Evolutionary conservation across 2,329 filamentous ascomycete genomes (phyloP).

Genomic region (Exophiala mesophila): DNA sequence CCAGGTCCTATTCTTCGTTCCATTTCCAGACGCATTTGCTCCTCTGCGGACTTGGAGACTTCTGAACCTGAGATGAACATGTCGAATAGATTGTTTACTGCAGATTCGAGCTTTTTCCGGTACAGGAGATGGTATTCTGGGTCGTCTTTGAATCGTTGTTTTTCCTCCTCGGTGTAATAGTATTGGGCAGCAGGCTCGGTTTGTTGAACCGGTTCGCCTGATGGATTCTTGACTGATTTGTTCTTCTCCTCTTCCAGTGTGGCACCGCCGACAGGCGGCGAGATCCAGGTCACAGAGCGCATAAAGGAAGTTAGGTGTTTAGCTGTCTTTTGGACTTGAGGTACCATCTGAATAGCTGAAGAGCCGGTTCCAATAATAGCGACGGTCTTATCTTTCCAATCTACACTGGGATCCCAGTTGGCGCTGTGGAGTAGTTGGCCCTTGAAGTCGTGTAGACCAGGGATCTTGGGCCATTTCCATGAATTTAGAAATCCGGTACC

Average conservation of each 20-base stretch:
- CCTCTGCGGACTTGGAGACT: constrained; percentile 36
- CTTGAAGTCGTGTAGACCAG: constrained; percentile 44
- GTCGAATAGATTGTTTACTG: constrained; percentile 40
- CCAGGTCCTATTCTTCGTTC: constrained; percentile 38
- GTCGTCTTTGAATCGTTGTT: constrained; percentile 35
- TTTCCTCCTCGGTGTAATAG: constrained; percentile 5
- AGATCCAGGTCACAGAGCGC: constrained; percentile 30
- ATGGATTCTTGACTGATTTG: neutral
- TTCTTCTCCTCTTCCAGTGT: neutral
- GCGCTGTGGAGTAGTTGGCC: constrained; percentile 44
- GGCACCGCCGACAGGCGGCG: constrained; percentile 2
- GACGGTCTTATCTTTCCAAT: constrained; percentile 8
- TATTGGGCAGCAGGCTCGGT: neutral
- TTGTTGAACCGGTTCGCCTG: neutral
- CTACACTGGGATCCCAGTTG: constrained; percentile 34
- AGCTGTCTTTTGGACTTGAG: constrained; percentile 24
- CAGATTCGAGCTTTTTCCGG: constrained; percentile 41
- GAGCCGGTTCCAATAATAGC: constrained; percentile 15
- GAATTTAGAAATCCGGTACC: constrained; percentile 38
- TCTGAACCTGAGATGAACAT: constrained; percentile 41
- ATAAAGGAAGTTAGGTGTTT: constrained; percentile 28
- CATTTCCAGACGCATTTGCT: constrained; percentile 41
- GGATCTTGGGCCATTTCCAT: constrained; percentile 44
- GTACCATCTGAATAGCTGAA: constrained; percentile 15
- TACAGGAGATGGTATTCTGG: constrained; percentile 39